A percentile compares a stretch with the other conserved stretches of the same genome.
Evolutionary conservation across 257 asterid genomes (phyloP).

Genomic region (Vinca minor): DNA sequence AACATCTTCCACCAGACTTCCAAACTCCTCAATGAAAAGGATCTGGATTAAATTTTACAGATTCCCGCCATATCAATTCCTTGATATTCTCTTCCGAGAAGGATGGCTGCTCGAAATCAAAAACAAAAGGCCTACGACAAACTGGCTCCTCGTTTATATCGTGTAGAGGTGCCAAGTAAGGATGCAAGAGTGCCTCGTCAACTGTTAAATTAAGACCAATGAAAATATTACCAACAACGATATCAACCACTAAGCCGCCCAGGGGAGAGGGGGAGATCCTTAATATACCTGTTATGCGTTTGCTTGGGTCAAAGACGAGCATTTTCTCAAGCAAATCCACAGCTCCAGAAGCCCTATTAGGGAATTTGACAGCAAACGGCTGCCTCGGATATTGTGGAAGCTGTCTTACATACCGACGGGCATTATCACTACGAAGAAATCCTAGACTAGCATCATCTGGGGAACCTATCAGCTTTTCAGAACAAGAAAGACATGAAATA

Average conservation of each 20-base stretch:
- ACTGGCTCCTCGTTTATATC: no score
- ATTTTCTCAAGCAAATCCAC: conserved; percentile 47
- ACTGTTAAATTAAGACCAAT: conserved; percentile 39
- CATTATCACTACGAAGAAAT: conserved; percentile 52
- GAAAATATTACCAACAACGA: background rate
- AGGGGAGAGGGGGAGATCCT: background rate
- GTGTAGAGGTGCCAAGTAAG: conserved; percentile 84
- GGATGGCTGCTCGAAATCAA: conserved; percentile 90
- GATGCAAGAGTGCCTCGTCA: conserved; percentile 85
- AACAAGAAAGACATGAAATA: conserved; percentile 2
- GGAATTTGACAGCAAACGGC: conserved; percentile 36
- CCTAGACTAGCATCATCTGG: conserved; percentile 54
- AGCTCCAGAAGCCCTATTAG: conserved; percentile 37
- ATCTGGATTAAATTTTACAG: conserved; percentile 85
- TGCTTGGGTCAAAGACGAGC: conserved; percentile 50
- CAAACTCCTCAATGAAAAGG: conserved; percentile 51
- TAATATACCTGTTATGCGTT: conserved; percentile 37
- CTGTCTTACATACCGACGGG: conserved; percentile 46
- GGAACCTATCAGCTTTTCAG: conserved; percentile 42
- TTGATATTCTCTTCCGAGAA: conserved; percentile 83
- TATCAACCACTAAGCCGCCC: background rate
- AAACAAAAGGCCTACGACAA: conserved; percentile 68
- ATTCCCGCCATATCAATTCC: conserved; percentile 92
- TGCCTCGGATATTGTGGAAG: conserved; percentile 50
- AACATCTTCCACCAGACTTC: conserved; percentile 29